These are phyloP conservation scores for Alternaria incomplexa DNA, from an alignment of 2,329 filamentous ascomycete species.

Conservation along the genomic window DNA sequence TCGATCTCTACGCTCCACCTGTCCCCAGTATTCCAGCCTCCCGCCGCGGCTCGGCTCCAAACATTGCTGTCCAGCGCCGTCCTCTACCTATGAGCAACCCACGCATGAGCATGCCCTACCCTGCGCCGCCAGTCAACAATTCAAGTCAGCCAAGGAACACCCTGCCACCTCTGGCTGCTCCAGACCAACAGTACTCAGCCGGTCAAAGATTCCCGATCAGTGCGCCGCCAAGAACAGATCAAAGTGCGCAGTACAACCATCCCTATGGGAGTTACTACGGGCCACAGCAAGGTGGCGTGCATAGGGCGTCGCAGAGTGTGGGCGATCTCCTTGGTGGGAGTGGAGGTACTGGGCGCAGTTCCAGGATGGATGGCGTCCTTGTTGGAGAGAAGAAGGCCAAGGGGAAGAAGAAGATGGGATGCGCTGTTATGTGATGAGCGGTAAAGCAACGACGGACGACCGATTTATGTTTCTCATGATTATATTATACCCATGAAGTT, in stretches of 20 bases:
- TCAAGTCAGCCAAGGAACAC: slow-evolving; percentile 4
- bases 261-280: not conserved
- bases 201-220: slow-evolving; percentile 19
- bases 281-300: not conserved
- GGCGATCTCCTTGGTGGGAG: not conserved
- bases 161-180: slow-evolving; percentile 23
- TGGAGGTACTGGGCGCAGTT: not conserved
- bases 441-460: not conserved
- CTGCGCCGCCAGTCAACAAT: not conserved
- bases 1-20: slow-evolving; percentile 32
- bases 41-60: slow-evolving; percentile 36
- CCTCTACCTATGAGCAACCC: slow-evolving; percentile 8
- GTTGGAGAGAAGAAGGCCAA: slow-evolving; percentile 3
- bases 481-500: not conserved
- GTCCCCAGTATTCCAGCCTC: slow-evolving; percentile 19
- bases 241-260: not conserved
- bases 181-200: not conserved
- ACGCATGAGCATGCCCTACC: slow-evolving; percentile 15
- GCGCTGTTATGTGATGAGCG: slow-evolving; percentile 25
- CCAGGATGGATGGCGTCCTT: not conserved
- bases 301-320: not conserved
- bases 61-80: slow-evolving; percentile 18
- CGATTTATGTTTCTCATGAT: not conserved
- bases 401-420: slow-evolving; percentile 24
- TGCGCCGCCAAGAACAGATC: slow-evolving; percentile 23